Evolutionary conservation across 2,329 filamentous ascomycete species (phyloP).

Genomic region (Sporothrix variecibatus): DNA sequence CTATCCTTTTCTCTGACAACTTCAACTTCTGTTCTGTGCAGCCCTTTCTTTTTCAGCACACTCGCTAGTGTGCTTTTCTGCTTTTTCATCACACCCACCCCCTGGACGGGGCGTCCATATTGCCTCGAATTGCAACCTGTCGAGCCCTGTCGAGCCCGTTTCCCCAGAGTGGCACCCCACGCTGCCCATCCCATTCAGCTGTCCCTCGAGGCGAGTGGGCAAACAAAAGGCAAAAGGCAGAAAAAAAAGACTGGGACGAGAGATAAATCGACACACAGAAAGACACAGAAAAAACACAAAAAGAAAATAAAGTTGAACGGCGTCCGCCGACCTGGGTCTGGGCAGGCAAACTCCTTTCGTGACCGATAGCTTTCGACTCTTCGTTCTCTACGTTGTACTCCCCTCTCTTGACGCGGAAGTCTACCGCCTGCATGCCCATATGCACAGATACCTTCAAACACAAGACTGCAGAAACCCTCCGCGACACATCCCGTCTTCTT

Average conservation of each 20-base stretch:
- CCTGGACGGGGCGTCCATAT: neutral
- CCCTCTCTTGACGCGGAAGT: neutral
- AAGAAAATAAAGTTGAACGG: neutral
- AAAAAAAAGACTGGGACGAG: neutral
- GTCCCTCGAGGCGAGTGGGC: neutral
- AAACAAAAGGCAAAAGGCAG: neutral
- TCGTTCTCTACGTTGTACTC: neutral
- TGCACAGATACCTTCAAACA: neutral
- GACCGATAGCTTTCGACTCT: neutral
- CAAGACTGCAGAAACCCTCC: neutral
- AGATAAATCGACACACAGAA: neutral
- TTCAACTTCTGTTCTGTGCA: neutral
- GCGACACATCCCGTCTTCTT: slow-evolving; percentile 1
- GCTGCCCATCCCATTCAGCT: neutral
- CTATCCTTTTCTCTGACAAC: neutral
- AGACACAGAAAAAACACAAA: neutral
- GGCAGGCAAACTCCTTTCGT: neutral
- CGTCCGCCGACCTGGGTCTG: neutral
- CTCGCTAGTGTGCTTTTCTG: neutral
- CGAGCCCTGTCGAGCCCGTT: neutral
- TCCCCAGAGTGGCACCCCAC: slow-evolving; percentile 19
- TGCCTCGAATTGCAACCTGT: neutral
- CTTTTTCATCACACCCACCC: slow-evolving; percentile 12
- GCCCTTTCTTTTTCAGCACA: neutral
- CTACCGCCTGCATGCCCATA: neutral